Percentiles rank a stretch among this genome's conserved stretches.
phyloP scores from a whole-genome alignment of 1,284 basidiomycete genomes.

The Malassezia restricta region DNA sequence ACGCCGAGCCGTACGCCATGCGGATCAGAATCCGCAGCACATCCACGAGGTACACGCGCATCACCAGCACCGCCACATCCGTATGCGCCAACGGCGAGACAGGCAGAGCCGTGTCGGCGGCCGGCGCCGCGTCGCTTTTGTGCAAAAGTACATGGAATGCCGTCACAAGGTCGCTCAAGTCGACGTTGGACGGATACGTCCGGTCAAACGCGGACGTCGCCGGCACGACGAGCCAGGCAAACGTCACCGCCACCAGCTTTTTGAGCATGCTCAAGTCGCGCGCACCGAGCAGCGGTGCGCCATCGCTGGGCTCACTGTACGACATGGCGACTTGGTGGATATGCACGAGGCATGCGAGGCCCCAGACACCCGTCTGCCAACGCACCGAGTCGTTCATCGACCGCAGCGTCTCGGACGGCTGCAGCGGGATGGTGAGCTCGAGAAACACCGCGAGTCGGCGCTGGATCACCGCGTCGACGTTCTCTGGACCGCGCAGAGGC shows the following conservation, averaged over 20 bases:
- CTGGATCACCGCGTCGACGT: background rate
- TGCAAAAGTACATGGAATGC: background rate
- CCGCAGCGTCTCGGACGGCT: background rate
- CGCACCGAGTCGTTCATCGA: background rate
- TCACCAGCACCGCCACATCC: conserved; percentile 8
- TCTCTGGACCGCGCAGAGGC: background rate
- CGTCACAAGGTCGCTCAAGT: background rate
- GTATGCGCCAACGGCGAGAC: background rate
- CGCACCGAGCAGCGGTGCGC: conserved; percentile 3
- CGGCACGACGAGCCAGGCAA: conserved; percentile 10
- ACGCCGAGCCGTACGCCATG: background rate
- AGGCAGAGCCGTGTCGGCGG: background rate
- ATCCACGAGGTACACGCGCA: conserved; percentile 9
- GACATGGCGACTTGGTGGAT: background rate
- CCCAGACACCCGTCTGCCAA: background rate
- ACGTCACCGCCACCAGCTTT: conserved; percentile 1
- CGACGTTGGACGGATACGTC: background rate
- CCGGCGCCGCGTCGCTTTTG: background rate
- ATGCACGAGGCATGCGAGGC: background rate
- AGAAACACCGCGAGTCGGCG: conserved; percentile 4
- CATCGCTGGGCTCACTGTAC: background rate
- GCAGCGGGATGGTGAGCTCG: background rate
- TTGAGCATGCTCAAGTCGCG: conserved; percentile 6
- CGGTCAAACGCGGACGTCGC: background rate
- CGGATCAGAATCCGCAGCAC: conserved; percentile 9